Evolutionary conservation across 352 stramenopile genomes (phyloP), one percentile per base, ranked within the genome.

Genomic region (Globisporangium canariense): DNA sequence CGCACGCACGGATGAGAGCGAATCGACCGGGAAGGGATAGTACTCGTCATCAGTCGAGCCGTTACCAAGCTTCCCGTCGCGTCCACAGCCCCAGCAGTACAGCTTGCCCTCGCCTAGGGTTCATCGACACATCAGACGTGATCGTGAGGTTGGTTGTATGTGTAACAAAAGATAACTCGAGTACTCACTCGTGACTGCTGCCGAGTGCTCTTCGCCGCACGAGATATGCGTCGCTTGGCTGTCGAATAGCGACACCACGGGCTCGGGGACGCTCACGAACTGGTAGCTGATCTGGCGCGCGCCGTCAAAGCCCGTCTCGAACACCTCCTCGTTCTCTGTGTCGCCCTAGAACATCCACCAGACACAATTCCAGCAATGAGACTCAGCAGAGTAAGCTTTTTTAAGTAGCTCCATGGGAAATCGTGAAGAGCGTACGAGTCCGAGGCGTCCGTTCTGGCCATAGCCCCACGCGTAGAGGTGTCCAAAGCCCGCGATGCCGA

Each of bases 381-480:
- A 36, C 13, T 11, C 25, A 54, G 16, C 3, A 4, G 4, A 5
- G 32, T 36, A 8, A 36, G 32, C 32, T 36, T 36, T 36, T 36
- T 36, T 3, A 40, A 55, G 7, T 36, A 3, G 32, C 32, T 9
- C 32, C 4, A 0, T 36, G 32, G 7, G 32, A 36, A 36, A 36
- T 36, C 32, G 49, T 41, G 9, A 30, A 25, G 3, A n/a, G 18
- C 73, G 5, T 70, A 88, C 80, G 60, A 92, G 47, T 25, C 83
- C 83, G 3, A 92, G 66, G 3, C 81, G 79, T 28, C 83, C 83
- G 36, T 90, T 88, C 60, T 88, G 68, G 8, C 68, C 83, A 50
- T 84, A 86, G 1, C 83, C 83, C 83, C 83, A 92, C 1, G 81
- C 76, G 53, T 92, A 92, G 18, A 92, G 65, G 10, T 76, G 73